Percentiles rank a stretch among this genome's conserved stretches.
Conservation (phyloP, 345 rosid genomes). For the Jatropha curcas region DNA sequence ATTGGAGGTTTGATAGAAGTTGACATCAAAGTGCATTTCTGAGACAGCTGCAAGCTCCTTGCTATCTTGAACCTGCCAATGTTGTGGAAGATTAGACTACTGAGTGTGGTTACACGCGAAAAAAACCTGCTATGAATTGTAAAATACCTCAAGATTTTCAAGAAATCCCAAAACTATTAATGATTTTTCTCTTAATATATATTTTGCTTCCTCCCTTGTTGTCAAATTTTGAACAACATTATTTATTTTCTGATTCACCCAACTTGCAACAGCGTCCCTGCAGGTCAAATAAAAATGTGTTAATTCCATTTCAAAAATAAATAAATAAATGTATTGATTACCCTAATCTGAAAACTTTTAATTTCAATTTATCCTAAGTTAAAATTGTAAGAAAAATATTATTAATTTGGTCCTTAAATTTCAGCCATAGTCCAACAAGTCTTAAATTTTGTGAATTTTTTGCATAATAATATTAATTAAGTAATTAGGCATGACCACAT, state of each 20-base stretch:
- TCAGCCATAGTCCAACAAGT: no score
- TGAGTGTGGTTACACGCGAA: neutral
- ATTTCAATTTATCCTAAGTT: no score
- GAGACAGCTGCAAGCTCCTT: slow-evolving; percentile 22
- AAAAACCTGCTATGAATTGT: no score
- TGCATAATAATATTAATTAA: no score
- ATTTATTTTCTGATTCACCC: slow-evolving; percentile 43
- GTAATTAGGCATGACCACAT: no score
- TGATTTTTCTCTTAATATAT: slow-evolving; percentile 3
- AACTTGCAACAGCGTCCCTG: slow-evolving; percentile 44
- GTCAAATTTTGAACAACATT: slow-evolving; percentile 11
- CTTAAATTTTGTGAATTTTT: no score
- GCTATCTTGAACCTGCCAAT: slow-evolving; percentile 20
- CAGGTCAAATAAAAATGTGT: no score
- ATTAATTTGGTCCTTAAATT: no score
- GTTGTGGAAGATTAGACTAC: neutral
- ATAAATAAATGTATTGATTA: no score
- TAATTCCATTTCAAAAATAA: no score
- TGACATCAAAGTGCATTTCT: neutral
- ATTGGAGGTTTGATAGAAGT: slow-evolving; percentile 22
- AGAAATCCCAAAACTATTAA: slow-evolving; percentile 20
- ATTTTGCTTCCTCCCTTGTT: slow-evolving; percentile 15
- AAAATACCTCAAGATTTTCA: slow-evolving; percentile 16
- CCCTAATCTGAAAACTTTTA: no score
- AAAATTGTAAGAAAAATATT: no score